A percentile compares a stretch with the other conserved stretches of the same genome.
phyloP scores from a whole-genome alignment of 768 basidiomycete species.

The Russula earlei region DNA sequence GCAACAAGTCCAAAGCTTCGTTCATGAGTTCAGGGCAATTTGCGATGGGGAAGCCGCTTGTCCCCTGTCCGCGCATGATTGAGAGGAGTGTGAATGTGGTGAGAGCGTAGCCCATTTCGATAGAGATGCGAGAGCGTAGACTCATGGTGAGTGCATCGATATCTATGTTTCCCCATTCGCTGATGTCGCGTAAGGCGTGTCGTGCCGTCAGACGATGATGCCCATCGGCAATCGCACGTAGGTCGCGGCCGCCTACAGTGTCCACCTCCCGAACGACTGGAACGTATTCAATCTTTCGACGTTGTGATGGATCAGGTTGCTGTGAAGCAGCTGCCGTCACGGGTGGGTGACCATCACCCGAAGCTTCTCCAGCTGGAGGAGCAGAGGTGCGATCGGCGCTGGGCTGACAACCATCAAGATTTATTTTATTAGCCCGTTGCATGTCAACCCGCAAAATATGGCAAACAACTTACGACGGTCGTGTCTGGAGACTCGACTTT shows the following conservation, averaged over 20 bases:
- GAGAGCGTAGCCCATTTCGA: slow-evolving; percentile 83
- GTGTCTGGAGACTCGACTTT: slow-evolving; percentile 26
- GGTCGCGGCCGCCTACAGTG: slow-evolving; percentile 73
- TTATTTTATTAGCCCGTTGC: neutral
- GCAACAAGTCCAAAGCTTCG: slow-evolving; percentile 78
- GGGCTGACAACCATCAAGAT: slow-evolving; percentile 7
- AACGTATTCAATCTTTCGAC: slow-evolving; percentile 82
- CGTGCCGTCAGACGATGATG: slow-evolving; percentile 36
- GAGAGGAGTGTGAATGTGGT: slow-evolving; percentile 79
- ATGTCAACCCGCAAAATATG: neutral
- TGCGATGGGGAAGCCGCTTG: slow-evolving; percentile 62
- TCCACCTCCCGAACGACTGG: slow-evolving; percentile 70
- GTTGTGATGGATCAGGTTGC: slow-evolving; percentile 35
- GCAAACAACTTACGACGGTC: slow-evolving; percentile 20
- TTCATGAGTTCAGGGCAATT: slow-evolving; percentile 76
- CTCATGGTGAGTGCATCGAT: slow-evolving; percentile 93
- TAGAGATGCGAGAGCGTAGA: slow-evolving; percentile 71
- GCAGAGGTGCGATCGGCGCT: slow-evolving; percentile 22
- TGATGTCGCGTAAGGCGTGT: slow-evolving; percentile 58
- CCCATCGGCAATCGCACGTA: slow-evolving; percentile 57
- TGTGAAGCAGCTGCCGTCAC: neutral
- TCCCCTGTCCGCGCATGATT: slow-evolving; percentile 59
- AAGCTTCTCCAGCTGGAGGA: slow-evolving; percentile 18
- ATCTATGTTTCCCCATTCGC: slow-evolving; percentile 84
- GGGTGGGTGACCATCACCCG: neutral